These are phyloP conservation scores for Poronia punctata DNA, from an alignment of 495 filamentous ascomycete species.

Conservation along the genomic window DNA sequence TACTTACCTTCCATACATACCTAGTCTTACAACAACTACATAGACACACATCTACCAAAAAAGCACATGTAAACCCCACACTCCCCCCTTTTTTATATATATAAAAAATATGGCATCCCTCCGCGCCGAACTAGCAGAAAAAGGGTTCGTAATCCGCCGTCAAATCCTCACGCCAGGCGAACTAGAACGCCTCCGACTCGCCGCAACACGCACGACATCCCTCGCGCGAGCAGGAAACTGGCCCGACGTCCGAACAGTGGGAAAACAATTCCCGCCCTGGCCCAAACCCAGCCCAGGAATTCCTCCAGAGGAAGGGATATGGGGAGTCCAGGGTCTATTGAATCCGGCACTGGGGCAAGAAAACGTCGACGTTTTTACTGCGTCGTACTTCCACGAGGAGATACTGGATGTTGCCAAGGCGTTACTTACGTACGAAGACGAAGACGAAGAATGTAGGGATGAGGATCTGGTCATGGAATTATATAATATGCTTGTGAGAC, in stretches of 20 bases:
- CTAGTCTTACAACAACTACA: no score
- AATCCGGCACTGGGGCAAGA: conserved; percentile 55
- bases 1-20: no score
- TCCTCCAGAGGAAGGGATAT: conserved; percentile 54
- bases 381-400: conserved; percentile 56
- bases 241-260: conserved; percentile 74
- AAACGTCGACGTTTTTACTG: conserved; percentile 48
- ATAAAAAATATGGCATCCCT: conserved; percentile 8
- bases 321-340: conserved; percentile 79
- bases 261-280: conserved; percentile 85
- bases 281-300: conserved; percentile 40
- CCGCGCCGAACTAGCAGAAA: conserved; percentile 9
- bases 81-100: no score
- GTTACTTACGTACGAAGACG: conserved; percentile 35
- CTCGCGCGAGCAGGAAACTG: conserved; percentile 57
- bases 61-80: no score
- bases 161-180: conserved; percentile 18
- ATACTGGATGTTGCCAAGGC: conserved; percentile 52
- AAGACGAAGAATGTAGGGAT: conserved; percentile 16
- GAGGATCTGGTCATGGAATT: conserved; percentile 64
- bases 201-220: conserved; percentile 44
- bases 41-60: no score
- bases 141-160: conserved; percentile 43
- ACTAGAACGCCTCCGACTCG: conserved; percentile 41
- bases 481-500: conserved; percentile 70